Conservation (phyloP, 225 moss, liverwort and hornwort species). For the Ulota crispa region DNA sequence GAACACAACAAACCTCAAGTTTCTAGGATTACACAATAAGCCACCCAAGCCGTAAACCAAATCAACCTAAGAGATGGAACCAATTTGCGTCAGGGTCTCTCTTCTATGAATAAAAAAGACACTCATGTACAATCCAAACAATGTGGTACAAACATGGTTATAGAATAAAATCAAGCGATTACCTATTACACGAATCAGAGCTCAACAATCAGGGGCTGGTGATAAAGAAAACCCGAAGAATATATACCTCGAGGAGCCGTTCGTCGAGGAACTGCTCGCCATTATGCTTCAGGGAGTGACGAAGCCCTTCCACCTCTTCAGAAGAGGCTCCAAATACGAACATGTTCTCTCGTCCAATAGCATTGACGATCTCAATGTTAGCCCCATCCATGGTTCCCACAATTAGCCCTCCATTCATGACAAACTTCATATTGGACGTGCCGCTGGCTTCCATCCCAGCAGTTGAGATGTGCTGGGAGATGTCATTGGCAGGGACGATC, state of each 20-base stretch:
- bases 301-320: constrained; percentile 58
- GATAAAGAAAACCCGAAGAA: background rate
- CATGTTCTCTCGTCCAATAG: constrained; percentile 62
- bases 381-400: constrained; percentile 83
- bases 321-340: constrained; percentile 68
- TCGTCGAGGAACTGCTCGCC: constrained; percentile 43
- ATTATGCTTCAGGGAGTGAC: constrained; percentile 42
- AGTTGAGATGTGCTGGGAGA: constrained; percentile 79
- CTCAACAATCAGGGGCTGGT: background rate
- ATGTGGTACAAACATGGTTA: background rate
- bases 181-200: background rate
- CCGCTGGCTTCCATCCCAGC: constrained; percentile 91
- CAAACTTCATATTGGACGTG: constrained; percentile 89
- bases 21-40: background rate
- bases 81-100: background rate
- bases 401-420: constrained; percentile 75
- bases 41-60: background rate
- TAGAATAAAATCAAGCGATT: background rate
- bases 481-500: constrained; percentile 73
- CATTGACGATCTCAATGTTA: constrained; percentile 73
- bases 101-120: background rate
- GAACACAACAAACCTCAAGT: background rate
- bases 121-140: background rate
- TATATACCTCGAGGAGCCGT: constrained; percentile 21
- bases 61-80: background rate